A percentile compares a stretch with the other conserved stretches of the same genome.
These are phyloP conservation scores for Abortiporus biennis DNA, from an alignment of 1,284 basidiomycete genomes.

Conservation along the genomic window DNA sequence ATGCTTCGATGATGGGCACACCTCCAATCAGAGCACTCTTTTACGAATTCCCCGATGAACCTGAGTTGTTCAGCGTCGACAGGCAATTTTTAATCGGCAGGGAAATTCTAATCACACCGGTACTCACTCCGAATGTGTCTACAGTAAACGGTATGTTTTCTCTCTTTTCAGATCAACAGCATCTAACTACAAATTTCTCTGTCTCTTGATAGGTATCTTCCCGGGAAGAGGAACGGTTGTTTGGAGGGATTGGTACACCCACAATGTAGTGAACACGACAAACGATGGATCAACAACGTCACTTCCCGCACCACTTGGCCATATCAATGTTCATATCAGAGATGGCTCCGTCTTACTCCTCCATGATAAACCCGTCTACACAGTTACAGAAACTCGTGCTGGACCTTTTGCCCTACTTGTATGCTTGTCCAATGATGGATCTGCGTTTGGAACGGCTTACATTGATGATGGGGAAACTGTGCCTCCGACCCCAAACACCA, in stretches of 20 bases:
- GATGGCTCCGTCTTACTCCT: slow-evolving; percentile 51
- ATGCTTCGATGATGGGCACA: slow-evolving; percentile 55
- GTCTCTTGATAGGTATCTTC: no score
- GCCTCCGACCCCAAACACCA: slow-evolving; percentile 42
- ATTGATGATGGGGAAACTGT: slow-evolving; percentile 59
- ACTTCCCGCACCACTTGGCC: slow-evolving; percentile 50
- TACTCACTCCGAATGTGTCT: slow-evolving; percentile 52
- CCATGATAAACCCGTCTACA: slow-evolving; percentile 51
- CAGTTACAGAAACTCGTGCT: slow-evolving; percentile 47
- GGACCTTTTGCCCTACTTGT: slow-evolving; percentile 51
- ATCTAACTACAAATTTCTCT: no score
- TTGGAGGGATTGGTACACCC: slow-evolving; percentile 77
- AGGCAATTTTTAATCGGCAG: slow-evolving; percentile 68
- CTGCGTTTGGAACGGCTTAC: slow-evolving; percentile 49
- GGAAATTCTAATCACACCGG: slow-evolving; percentile 70
- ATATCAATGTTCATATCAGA: slow-evolving; percentile 67
- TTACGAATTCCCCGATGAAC: slow-evolving; percentile 71
- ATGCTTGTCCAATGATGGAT: slow-evolving; percentile 36
- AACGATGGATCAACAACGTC: slow-evolving; percentile 35
- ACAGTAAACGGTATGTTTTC: slow-evolving; percentile 51
- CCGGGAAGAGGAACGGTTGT: slow-evolving; percentile 49
- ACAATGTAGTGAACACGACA: slow-evolving; percentile 41
- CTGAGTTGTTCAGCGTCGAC: slow-evolving; percentile 57
- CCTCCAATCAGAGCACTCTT: slow-evolving; percentile 71
- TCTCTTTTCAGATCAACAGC: no score